Percentiles rank a stretch among this genome's conserved stretches.
Evolutionary conservation across 2,329 filamentous ascomycete genomes (phyloP).

Genomic region (Knoxdaviesia capensis): DNA sequence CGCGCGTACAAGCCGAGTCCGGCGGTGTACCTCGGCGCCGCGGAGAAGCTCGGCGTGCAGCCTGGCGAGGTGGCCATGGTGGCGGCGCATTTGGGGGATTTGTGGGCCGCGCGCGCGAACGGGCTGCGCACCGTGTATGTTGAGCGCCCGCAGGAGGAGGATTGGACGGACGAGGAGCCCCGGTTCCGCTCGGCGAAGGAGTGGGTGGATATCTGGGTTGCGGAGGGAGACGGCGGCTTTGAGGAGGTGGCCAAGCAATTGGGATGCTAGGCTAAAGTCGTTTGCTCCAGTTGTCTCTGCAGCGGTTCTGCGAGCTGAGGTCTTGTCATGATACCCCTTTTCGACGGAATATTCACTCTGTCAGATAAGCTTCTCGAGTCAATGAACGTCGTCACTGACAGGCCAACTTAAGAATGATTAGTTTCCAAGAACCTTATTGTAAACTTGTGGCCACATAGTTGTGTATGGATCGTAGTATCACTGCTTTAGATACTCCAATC

Average conservation of each 20-base stretch:
- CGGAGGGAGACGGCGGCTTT: conserved; percentile 1
- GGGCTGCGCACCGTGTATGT: conserved; percentile 59
- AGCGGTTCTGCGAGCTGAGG: too few relatives aligned
- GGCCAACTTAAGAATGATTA: too few relatives aligned
- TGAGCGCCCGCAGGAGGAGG: conserved; percentile 46
- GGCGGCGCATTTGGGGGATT: conserved; percentile 52
- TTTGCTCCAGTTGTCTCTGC: too few relatives aligned
- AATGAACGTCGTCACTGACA: too few relatives aligned
- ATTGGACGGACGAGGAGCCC: conserved; percentile 28
- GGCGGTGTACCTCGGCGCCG: conserved; percentile 49
- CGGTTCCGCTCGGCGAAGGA: conserved; percentile 27
- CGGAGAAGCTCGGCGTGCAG: conserved; percentile 30
- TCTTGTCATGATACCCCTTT: too few relatives aligned
- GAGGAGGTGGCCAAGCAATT: conserved; percentile 1
- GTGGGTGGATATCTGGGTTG: conserved; percentile 8
- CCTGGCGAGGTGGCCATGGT: conserved; percentile 53
- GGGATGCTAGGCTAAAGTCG: not conserved
- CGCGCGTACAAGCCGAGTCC: conserved; percentile 54
- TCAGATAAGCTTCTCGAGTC: too few relatives aligned
- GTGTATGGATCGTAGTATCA: too few relatives aligned
- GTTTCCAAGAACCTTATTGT: too few relatives aligned
- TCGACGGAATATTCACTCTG: too few relatives aligned
- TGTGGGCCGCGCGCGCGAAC: conserved; percentile 40
- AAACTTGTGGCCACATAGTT: too few relatives aligned
- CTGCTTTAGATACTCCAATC: too few relatives aligned